A percentile compares a stretch with the other conserved stretches of the same genome.
Conservation (phyloP, 768 basidiomycete genomes). For the Hydnum rufescens region DNA sequence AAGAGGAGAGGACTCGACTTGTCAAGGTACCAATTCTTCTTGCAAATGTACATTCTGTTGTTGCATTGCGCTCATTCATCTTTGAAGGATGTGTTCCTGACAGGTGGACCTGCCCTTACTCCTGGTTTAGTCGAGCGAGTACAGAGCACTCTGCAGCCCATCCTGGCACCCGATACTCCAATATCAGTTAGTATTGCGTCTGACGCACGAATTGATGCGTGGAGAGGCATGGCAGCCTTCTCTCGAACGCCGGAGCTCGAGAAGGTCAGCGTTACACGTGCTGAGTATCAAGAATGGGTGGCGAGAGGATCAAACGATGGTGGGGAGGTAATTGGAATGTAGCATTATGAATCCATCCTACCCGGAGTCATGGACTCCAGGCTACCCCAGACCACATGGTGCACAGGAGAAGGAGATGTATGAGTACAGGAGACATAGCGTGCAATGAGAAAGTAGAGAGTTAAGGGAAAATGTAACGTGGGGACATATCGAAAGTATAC, state of each 20-base stretch:
- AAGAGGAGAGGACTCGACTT: slow-evolving; percentile 45
- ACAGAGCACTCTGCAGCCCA: slow-evolving; percentile 54
- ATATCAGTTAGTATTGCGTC: slow-evolving; percentile 42
- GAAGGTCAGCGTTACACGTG: slow-evolving; percentile 40
- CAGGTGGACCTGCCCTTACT: slow-evolving; percentile 61
- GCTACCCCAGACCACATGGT: neutral
- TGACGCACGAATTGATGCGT: slow-evolving; percentile 60
- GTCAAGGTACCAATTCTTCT: slow-evolving; percentile 35
- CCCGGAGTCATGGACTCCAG: too few relatives aligned
- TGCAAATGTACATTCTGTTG: slow-evolving; percentile 8
- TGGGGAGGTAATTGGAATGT: slow-evolving; percentile 82
- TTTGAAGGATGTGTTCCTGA: slow-evolving; percentile 68
- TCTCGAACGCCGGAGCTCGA: slow-evolving; percentile 15
- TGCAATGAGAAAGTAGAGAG: neutral
- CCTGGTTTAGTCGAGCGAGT: slow-evolving; percentile 50
- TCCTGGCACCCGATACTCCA: slow-evolving; percentile 65
- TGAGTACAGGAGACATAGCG: neutral
- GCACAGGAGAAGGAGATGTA: neutral
- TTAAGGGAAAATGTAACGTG: neutral
- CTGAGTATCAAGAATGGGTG: slow-evolving; percentile 82
- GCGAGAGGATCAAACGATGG: slow-evolving; percentile 73
- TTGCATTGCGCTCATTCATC: neutral
- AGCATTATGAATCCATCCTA: slow-evolving; percentile 13
- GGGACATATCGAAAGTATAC: too few relatives aligned
- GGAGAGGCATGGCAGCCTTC: slow-evolving; percentile 77